Evolutionary conservation across 2,329 filamentous ascomycete species (phyloP), one percentile per base, ranked within the genome.

Genomic region (Cladosporium austrohemisphaericum): DNA sequence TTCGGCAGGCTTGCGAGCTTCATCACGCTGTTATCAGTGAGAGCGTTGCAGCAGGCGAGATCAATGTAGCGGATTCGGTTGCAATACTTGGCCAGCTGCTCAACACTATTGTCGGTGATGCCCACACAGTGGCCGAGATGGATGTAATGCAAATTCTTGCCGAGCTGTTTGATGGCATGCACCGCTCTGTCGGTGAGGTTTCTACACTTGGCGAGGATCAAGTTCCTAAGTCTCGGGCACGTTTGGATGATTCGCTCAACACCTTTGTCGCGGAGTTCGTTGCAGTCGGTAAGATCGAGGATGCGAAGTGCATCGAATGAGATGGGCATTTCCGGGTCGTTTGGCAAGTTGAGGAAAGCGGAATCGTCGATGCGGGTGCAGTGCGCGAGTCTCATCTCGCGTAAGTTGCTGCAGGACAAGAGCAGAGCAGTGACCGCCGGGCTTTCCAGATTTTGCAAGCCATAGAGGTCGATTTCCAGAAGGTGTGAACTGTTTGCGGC

Each of bases 51-150:
- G 71, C 93, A 97, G n/a, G 93, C 93, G 35, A 98, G 74, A 65
- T 98, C 93, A 56, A 98, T 98, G 66, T 98, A 98, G 49, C 93
- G 81, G 57, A 98, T 97, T 19, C 93, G 83, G 62, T 92, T 97
- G 75, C 93, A 98, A 46, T 76, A 76, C 57, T 85, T 84, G 31
- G 96, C 89, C 25, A 98, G 76, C 49, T 83, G 84, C 60, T 87
- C 86, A 14, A 98, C 89, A 1, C 89, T 91, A 28, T 83, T 78
- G 63, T 98, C 93, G 0, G 92, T 96, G 63, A 98, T 91, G 38
- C 91, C 83, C 22, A 82, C 81, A 68, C 93, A 98, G 67, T 98
- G 93, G 8, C 93, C 93, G 2, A 98, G 77, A 64, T 98, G 93
- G 45, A 98, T 85, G 66, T 95, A 97, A 68, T 98, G 93, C 48